These are phyloP conservation scores for Paracorniculantispora psalliotae DNA, from an alignment of 2,329 filamentous ascomycete genomes.

Conservation along the genomic window DNA sequence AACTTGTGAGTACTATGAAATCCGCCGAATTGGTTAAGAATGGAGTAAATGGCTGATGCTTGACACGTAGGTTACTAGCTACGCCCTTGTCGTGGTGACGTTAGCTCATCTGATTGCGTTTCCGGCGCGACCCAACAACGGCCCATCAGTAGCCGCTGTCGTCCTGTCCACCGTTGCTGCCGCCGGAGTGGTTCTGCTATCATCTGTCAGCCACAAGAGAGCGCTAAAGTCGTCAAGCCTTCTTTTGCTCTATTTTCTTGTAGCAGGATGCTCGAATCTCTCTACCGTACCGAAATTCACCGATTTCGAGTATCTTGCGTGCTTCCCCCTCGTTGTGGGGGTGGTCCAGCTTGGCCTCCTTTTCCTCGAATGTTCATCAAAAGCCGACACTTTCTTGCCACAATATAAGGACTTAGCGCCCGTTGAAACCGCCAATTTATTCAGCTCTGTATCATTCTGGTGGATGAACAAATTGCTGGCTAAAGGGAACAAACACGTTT, in stretches of 20 bases:
- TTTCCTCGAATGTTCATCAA: conserved; percentile 6
- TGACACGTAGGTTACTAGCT: not conserved
- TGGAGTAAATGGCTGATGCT: not conserved
- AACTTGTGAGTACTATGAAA: not conserved
- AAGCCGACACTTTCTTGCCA: not conserved
- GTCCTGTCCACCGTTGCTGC: not conserved
- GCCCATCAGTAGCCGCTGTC: not conserved
- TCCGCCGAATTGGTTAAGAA: no score
- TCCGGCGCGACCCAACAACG: not conserved
- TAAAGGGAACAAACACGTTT: conserved; percentile 4
- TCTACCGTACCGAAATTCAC: not conserved
- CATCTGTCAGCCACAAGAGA: not conserved
- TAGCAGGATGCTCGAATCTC: not conserved
- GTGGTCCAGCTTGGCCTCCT: not conserved
- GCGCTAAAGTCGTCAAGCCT: not conserved
- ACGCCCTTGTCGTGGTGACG: not conserved
- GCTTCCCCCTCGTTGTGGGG: not conserved
- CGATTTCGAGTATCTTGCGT: not conserved
- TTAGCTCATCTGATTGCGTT: not conserved
- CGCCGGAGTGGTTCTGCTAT: not conserved
- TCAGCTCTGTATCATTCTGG: conserved; percentile 7
- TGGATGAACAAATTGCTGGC: conserved; percentile 10
- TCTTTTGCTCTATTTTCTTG: not conserved
- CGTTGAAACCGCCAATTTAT: not conserved
- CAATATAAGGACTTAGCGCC: not conserved